A percentile compares a stretch with the other conserved stretches of the same genome.
These are phyloP conservation scores for Claviceps sp. DNA, from an alignment of 2,329 filamentous ascomycete species.

Conservation along the genomic window DNA sequence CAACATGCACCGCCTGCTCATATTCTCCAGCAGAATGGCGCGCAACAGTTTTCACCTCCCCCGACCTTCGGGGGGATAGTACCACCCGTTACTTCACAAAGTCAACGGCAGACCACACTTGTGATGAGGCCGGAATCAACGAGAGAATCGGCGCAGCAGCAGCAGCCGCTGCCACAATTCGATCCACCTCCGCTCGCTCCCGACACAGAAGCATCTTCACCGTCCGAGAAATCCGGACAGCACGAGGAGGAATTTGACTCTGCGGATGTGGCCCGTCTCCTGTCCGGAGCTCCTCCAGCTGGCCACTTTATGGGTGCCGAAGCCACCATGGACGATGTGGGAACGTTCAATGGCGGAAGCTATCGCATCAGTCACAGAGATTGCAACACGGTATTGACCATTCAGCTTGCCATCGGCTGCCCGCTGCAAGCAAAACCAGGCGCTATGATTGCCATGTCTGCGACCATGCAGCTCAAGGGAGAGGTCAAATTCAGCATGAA, in stretches of 20 bases:
- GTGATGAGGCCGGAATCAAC: conserved; percentile 14
- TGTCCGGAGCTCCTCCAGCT: conserved; percentile 26
- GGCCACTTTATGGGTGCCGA: conserved; percentile 49
- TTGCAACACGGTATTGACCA: conserved; percentile 74
- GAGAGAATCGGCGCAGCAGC: conserved; percentile 10
- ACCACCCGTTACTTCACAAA: neutral
- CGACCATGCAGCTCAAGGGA: conserved; percentile 72
- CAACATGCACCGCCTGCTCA: no score
- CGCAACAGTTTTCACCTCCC: conserved; percentile 10
- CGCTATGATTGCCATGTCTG: conserved; percentile 90
- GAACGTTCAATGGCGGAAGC: conserved; percentile 93
- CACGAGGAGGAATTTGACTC: conserved; percentile 13
- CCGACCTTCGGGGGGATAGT: neutral
- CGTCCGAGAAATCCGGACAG: conserved; percentile 15
- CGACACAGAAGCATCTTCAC: conserved; percentile 12
- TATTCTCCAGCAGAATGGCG: conserved; percentile 8
- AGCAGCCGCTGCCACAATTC: conserved; percentile 16
- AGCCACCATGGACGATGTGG: conserved; percentile 65
- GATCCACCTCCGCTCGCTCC: conserved; percentile 15
- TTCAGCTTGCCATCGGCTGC: conserved; percentile 82
- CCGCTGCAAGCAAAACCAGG: conserved; percentile 72
- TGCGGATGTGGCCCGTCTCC: conserved; percentile 17
- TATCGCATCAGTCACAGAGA: conserved; percentile 89
- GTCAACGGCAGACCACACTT: conserved; percentile 9
- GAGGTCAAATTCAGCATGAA: conserved; percentile 76